These are phyloP conservation scores for Arabidopsis hybrid DNA, from an alignment of 441 rosid genomes.

Conservation along the genomic window DNA sequence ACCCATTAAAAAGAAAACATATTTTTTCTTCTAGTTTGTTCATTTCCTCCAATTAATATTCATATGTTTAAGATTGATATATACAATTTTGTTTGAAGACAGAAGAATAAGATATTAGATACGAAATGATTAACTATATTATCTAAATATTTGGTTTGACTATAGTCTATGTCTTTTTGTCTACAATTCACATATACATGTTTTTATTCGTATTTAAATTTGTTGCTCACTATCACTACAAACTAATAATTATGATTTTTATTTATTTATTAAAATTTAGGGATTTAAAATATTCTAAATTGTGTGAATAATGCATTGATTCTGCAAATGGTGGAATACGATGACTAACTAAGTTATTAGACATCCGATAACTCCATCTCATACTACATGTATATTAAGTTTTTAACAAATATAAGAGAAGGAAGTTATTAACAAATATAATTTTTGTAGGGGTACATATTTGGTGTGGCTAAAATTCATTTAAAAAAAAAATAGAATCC, in stretches of 20 bases:
- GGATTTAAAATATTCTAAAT: background rate
- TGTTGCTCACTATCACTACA: background rate
- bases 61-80: background rate
- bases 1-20: background rate
- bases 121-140: background rate
- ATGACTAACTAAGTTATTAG: no score
- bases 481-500: no score
- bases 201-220: background rate
- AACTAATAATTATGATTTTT: no score
- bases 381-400: no score
- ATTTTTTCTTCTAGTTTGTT: background rate
- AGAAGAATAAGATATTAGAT: background rate
- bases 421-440: no score
- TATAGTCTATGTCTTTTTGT: conserved; percentile 7
- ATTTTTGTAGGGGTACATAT: no score
- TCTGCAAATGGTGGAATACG: no score
- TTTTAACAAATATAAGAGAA: no score
- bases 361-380: no score
- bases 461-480: no score
- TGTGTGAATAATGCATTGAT: background rate
- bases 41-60: background rate
- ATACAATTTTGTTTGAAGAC: no score
- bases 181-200: background rate
- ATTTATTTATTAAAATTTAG: no score
- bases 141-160: conserved; percentile 31